Evolutionary conservation across 805 yeast genomes (phyloP).

Genomic region (Monosporozyma siamensis): DNA sequence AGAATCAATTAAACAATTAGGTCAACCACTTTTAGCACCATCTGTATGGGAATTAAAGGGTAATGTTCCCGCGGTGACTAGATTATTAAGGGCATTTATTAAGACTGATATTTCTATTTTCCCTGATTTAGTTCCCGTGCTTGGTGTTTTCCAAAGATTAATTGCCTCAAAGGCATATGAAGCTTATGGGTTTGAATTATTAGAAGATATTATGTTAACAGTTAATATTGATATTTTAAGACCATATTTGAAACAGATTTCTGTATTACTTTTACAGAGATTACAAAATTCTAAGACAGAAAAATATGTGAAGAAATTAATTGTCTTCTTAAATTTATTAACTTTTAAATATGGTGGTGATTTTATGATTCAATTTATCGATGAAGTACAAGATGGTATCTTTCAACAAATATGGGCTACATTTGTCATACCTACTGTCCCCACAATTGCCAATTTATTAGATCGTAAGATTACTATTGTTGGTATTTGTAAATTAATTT

Average conservation of each 20-base stretch:
- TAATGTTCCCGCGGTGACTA: slow-evolving; percentile 84
- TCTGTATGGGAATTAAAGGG: slow-evolving; percentile 88
- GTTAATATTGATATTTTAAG: slow-evolving; percentile 43
- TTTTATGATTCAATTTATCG: slow-evolving; percentile 57
- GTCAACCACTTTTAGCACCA: slow-evolving; percentile 83
- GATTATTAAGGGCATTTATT: slow-evolving; percentile 65
- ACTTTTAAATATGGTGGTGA: slow-evolving; percentile 39
- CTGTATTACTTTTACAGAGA: slow-evolving; percentile 67
- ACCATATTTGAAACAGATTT: slow-evolving; percentile 59
- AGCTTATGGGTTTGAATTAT: slow-evolving; percentile 70
- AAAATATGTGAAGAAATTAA: slow-evolving; percentile 62
- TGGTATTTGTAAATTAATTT: slow-evolving; percentile 42
- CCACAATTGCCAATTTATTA: slow-evolving; percentile 39
- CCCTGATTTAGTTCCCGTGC: slow-evolving; percentile 57
- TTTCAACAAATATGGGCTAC: slow-evolving; percentile 42
- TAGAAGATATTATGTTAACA: slow-evolving; percentile 55
- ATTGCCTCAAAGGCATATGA: slow-evolving; percentile 81
- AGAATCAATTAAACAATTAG: slow-evolving; percentile 49
- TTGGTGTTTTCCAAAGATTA: slow-evolving; percentile 94
- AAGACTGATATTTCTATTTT: slow-evolving; percentile 30
- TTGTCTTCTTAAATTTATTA: slow-evolving; percentile 50
- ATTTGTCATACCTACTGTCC: slow-evolving; percentile 35
- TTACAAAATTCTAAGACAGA: slow-evolving; percentile 77
- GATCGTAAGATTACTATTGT: slow-evolving; percentile 47
- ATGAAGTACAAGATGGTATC: slow-evolving; percentile 56